Evolutionary conservation across 2,329 filamentous ascomycete genomes (phyloP), one percentile per base, ranked within the genome.

Genomic region (Phoma herbarum): DNA sequence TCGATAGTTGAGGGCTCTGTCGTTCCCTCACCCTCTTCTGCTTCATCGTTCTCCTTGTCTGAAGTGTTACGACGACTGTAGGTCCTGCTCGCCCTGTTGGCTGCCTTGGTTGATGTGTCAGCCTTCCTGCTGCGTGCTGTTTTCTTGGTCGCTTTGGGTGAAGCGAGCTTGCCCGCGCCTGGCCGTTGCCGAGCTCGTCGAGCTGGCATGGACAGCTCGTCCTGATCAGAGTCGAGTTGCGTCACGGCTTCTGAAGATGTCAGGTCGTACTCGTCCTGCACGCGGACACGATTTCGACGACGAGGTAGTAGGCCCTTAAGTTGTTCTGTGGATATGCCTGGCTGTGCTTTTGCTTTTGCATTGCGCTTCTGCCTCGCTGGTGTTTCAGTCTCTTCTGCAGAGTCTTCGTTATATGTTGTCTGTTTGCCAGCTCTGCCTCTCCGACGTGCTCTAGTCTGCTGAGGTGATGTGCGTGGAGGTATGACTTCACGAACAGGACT

Each of bases 261-360:
- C 7, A 82, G 62, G 52, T 82, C 79, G 59, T 77, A 82, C 28
- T 80, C 76, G 50, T 75, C 71, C 56, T 76, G 69, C 28, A 60
- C 58, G 23, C 58, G 63, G 22, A 69, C 57, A 48, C 68, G 73
- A 33, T 65, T 72, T 22, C 77, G 70, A 53, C 79, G 74, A 58
- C 78, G 80, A 11, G 81, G 81, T 16, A 83, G 71, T 8, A 83
- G 65, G 7, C 74, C 71, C 60, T 81, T 80, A 20, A 83, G 69
- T 25, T 77, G 76, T 3, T 80, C 79, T 25, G 81, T 82, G 8
- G 79, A 79, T 33, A 76, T 69, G 28, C 76, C 61, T 18, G 68
- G 67, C 56, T 76, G 64, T 51, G 72, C 65, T 50, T 73, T 68
- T 57, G 63, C 66, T 60, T 65, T 66, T 11, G 39, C 39, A 6